Evolutionary conservation across 2,329 filamentous ascomycete genomes (phyloP), one percentile per base, ranked within the genome.

Genomic region (Penicillium sp.): DNA sequence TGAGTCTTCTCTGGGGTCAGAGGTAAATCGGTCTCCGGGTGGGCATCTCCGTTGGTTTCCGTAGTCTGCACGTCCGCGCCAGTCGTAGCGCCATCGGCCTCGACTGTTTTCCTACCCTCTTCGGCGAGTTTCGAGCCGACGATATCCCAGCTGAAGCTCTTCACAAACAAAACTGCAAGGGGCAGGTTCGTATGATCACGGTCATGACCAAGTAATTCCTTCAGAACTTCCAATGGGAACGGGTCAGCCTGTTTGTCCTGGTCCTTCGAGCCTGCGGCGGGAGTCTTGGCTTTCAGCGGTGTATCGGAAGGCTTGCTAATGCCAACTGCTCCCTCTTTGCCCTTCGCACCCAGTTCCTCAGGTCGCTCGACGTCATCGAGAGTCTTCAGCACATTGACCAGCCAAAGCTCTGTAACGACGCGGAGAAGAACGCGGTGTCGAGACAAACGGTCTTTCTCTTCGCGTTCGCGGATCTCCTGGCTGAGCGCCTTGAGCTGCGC

Each of bases 151-250:
- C 89, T 88, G 67, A 97, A 99, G 18, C 90, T 87, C 76, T 97
- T 99, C 62, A 96, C 92, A 68, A 99, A 99, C 15, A 96, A 83
- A 49, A 97, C 94, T 6, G 97, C 88, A 44, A 99, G 79, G 1
- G 94, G 91, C 41, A 99, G 77, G 68, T 97, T 99, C 52, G 85
- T 80, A 68, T 97, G 94, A 64, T 99, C 93, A 52, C 91, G 86
- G 71, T 99, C 94, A 69, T 97, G 88, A 8, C 92, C 91, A 16
- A 99, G 82, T 61, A 99, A 83, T 70, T 99, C 95, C 76, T 99
- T 99, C 39, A 99, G 79, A n/a, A 97, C 93, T 72, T 99, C 94
- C 21, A 99, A 80, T 4, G 95, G 95, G 63, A 99, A 97, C 0
- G 94, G 94, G 60, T 99, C 94, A 2, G 90, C 83, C 56, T 88